Percentiles rank a stretch among this genome's conserved stretches.
Conservation (phyloP, 169 alveolate species). For the Plasmodium fragile region DNA sequence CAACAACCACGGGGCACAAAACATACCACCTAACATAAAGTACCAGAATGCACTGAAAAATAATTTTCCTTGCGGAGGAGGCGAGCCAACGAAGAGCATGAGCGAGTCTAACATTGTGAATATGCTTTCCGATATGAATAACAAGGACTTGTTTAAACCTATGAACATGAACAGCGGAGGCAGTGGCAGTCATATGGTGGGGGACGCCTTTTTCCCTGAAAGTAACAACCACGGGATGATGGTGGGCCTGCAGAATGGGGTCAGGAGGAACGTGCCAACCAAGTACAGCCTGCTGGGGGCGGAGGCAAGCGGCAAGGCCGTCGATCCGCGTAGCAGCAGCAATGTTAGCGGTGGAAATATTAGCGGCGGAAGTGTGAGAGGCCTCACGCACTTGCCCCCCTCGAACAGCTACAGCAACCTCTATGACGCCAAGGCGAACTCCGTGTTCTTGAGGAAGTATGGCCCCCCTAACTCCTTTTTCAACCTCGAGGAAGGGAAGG, state of each 20-base stretch:
- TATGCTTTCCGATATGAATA: slow-evolving; percentile 15
- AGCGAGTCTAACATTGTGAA: slow-evolving; percentile 48
- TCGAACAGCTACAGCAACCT: slow-evolving; percentile 8
- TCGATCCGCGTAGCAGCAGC: neutral
- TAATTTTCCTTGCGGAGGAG: neutral
- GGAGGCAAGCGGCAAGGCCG: neutral
- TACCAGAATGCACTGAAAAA: neutral
- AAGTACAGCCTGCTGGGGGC: neutral
- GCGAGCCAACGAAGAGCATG: neutral
- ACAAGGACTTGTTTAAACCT: neutral
- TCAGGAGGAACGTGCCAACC: neutral
- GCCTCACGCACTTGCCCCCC: neutral
- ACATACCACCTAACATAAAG: neutral
- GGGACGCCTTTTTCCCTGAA: neutral
- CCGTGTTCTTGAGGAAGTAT: slow-evolving; percentile 29
- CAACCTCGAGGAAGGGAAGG: slow-evolving; percentile 25
- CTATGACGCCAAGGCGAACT: slow-evolving; percentile 22
- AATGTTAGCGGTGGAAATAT: neutral
- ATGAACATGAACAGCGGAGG: neutral
- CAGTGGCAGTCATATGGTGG: neutral
- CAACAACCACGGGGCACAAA: neutral
- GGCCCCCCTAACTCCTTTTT: neutral
- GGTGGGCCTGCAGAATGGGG: neutral
- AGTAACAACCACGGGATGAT: neutral
- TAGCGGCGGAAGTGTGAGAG: neutral